Conservation (phyloP, 2,329 filamentous ascomycete genomes). For the Venturia oleaginea region DNA sequence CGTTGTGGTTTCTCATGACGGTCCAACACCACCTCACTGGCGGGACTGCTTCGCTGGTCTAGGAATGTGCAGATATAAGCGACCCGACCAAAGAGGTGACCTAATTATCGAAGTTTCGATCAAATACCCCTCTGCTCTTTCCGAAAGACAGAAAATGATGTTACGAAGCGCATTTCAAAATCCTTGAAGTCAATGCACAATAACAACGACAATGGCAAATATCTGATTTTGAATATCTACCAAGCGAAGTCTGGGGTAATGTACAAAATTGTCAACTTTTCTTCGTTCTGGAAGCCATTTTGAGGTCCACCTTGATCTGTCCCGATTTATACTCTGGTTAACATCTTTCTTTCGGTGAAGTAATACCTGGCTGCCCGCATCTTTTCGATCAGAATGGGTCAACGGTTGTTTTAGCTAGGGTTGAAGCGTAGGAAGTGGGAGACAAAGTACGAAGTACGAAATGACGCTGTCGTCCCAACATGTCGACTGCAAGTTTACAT, state of each 20-base stretch:
- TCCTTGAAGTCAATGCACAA: not conserved
- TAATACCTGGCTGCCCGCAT: constrained; percentile 28
- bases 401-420: not conserved
- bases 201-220: too few species aligned
- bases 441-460: not conserved
- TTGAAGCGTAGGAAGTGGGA: not conserved
- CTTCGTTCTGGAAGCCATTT: constrained; percentile 20
- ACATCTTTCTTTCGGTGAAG: constrained; percentile 21
- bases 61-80: constrained; percentile 13
- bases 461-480: not conserved
- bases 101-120: constrained; percentile 8
- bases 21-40: constrained; percentile 9
- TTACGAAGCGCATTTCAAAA: constrained; percentile 8
- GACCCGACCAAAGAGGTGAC: constrained; percentile 10
- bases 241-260: constrained; percentile 36
- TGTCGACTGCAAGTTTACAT: not conserved
- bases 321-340: constrained; percentile 19
- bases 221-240: constrained; percentile 16
- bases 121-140: not conserved
- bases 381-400: not conserved
- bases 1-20: constrained; percentile 9
- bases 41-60: constrained; percentile 8
- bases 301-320: constrained; percentile 23
- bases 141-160: constrained; percentile 11
- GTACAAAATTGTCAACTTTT: constrained; percentile 15